Percentiles rank a stretch among this genome's conserved stretches.
These are phyloP conservation scores for Cordia subcordata DNA, from an alignment of 257 asterid species.

Conservation along the genomic window DNA sequence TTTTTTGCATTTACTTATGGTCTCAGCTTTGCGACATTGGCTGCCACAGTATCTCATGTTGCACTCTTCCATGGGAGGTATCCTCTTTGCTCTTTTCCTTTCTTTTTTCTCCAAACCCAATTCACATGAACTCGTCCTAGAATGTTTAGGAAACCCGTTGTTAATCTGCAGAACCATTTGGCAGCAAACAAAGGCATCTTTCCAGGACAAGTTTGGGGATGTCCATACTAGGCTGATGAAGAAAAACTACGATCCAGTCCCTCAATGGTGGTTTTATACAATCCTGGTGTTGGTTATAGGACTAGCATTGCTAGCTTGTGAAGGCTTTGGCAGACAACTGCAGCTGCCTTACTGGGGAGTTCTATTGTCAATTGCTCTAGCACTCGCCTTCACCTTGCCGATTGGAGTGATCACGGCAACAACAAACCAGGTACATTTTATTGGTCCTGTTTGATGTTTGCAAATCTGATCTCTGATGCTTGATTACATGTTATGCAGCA, in stretches of 20 bases:
- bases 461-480: not conserved
- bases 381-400: conserved; percentile 55
- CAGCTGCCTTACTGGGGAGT: conserved; percentile 82
- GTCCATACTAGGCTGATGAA: conserved; percentile 65
- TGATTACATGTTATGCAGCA: conserved; percentile 18
- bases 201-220: conserved; percentile 49
- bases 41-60: conserved; percentile 64
- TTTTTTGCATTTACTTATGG: conserved; percentile 49
- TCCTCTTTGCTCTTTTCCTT: not conserved
- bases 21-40: conserved; percentile 46
- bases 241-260: conserved; percentile 60
- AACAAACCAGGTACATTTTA: conserved; percentile 46
- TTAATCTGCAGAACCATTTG: conserved; percentile 38
- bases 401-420: conserved; percentile 58
- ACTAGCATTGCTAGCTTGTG: conserved; percentile 41
- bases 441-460: not conserved
- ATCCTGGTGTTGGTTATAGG: conserved; percentile 33
- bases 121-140: not conserved
- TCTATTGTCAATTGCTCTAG: conserved; percentile 41
- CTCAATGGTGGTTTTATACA: conserved; percentile 67
- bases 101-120: not conserved
- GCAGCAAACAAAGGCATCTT: conserved; percentile 56
- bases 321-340: conserved; percentile 49
- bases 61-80: conserved; percentile 67
- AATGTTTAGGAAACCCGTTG: not conserved